Evolutionary conservation across 805 yeast species (phyloP).

Genomic region (Naumovozyma castellii): DNA sequence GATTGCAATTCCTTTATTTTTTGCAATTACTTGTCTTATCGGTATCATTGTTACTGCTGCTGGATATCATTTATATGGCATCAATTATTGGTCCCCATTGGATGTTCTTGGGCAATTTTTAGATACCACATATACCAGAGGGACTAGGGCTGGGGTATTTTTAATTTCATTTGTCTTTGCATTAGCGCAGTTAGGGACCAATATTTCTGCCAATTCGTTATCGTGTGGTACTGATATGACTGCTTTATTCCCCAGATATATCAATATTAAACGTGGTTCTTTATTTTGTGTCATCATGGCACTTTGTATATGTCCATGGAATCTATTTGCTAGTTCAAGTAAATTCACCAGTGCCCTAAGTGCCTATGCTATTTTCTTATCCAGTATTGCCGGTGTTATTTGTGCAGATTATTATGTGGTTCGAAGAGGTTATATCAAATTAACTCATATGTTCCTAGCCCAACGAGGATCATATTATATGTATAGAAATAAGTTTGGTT

Average conservation of each 20-base stretch:
- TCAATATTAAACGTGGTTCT: constrained; percentile 53
- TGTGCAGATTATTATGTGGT: constrained; percentile 50
- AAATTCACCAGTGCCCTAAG: constrained; percentile 66
- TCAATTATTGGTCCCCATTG: constrained; percentile 38
- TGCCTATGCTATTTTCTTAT: constrained; percentile 70
- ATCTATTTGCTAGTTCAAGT: constrained; percentile 51
- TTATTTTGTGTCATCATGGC: constrained; percentile 61
- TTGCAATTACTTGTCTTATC: constrained; percentile 65
- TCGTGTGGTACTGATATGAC: constrained; percentile 51
- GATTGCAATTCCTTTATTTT: constrained; percentile 57
- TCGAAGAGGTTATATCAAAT: constrained; percentile 54
- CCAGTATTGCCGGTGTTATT: constrained; percentile 68
- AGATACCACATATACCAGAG: constrained; percentile 30
- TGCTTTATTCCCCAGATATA: constrained; percentile 46
- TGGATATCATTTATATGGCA: constrained; percentile 35
- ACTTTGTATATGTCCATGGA: constrained; percentile 71
- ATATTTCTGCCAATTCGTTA: constrained; percentile 58
- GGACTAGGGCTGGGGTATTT: constrained; percentile 68
- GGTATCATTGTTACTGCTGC: constrained; percentile 76
- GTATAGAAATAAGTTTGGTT: constrained; percentile 48
- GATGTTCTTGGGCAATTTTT: constrained; percentile 49
- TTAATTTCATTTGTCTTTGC: constrained; percentile 55
- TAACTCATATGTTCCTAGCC: constrained; percentile 53
- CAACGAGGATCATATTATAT: constrained; percentile 32
- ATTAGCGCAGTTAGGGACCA: constrained; percentile 68